Conservation (phyloP, 2,329 filamentous ascomycete genomes). For the Hypoxylon sp. region DNA sequence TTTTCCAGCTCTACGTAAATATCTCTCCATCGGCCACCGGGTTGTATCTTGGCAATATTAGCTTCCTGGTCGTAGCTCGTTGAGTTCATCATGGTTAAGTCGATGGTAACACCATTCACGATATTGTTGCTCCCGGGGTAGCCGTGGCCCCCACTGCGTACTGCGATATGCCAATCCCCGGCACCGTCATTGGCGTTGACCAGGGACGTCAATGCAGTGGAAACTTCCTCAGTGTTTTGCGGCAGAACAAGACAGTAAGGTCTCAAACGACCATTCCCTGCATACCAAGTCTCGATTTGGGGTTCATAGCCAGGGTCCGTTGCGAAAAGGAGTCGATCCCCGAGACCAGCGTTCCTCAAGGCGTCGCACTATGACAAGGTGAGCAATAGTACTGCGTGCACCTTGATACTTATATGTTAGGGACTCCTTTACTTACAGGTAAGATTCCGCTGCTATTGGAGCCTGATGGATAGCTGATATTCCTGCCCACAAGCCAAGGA, state of each 20-base stretch:
- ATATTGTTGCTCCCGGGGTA: conserved; percentile 62
- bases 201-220: conserved; percentile 41
- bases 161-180: conserved; percentile 59
- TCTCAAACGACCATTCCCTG: conserved; percentile 44
- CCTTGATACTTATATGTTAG: background rate
- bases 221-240: conserved; percentile 45
- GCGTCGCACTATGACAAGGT: conserved; percentile 46
- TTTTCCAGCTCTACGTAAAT: conserved; percentile 50
- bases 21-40: conserved; percentile 51
- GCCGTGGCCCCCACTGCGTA: conserved; percentile 67
- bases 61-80: conserved; percentile 53
- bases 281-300: conserved; percentile 48
- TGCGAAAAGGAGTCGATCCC: conserved; percentile 45
- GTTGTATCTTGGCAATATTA: conserved; percentile 55
- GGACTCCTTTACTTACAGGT: conserved; percentile 22
- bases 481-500: conserved; percentile 14
- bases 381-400: background rate
- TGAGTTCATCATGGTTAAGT: conserved; percentile 58
- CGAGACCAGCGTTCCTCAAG: conserved; percentile 45
- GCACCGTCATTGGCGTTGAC: conserved; percentile 44
- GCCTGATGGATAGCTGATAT: conserved; percentile 1
- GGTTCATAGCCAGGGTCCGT: conserved; percentile 44
- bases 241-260: conserved; percentile 50
- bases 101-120: conserved; percentile 61
- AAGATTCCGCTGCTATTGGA: conserved; percentile 30